A percentile compares a stretch with the other conserved stretches of the same genome.
Conservation (phyloP, 148 eudicot species). For the Bassia scoparia region DNA sequence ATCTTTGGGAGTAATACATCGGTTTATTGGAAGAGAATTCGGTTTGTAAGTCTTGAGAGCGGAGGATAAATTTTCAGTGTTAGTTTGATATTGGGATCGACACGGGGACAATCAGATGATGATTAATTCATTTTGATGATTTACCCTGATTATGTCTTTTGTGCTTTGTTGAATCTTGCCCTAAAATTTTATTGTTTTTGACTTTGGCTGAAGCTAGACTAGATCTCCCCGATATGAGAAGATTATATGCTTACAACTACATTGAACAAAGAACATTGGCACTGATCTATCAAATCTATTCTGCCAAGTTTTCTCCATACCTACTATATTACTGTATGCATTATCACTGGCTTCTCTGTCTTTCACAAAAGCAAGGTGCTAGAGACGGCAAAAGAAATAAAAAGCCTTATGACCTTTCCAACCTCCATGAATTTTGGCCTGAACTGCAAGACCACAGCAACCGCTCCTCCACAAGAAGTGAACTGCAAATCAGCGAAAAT, state of each 20-base stretch:
- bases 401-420: slow-evolving; percentile 81
- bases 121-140: no score
- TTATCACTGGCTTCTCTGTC: slow-evolving; percentile 1
- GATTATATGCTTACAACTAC: not conserved
- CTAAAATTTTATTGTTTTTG: not conserved
- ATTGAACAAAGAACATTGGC: no score
- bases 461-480: slow-evolving; percentile 39
- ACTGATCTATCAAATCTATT: not conserved
- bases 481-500: slow-evolving; percentile 64
- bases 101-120: no score
- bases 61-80: not conserved
- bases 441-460: slow-evolving; percentile 40
- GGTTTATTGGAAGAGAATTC: not conserved
- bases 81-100: no score
- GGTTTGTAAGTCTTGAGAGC: not conserved
- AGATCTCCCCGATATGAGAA: not conserved
- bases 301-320: not conserved
- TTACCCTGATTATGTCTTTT: not conserved
- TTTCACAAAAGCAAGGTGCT: slow-evolving; percentile 35
- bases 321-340: not conserved
- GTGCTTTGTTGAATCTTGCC: not conserved
- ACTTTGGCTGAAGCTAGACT: not conserved
- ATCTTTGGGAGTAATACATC: not conserved
- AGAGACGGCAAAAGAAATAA: slow-evolving; percentile 58
- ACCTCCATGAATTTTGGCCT: slow-evolving; percentile 72